Evolutionary conservation across 495 filamentous ascomycete species (phyloP).

Genomic region (Copromyces sp.): DNA sequence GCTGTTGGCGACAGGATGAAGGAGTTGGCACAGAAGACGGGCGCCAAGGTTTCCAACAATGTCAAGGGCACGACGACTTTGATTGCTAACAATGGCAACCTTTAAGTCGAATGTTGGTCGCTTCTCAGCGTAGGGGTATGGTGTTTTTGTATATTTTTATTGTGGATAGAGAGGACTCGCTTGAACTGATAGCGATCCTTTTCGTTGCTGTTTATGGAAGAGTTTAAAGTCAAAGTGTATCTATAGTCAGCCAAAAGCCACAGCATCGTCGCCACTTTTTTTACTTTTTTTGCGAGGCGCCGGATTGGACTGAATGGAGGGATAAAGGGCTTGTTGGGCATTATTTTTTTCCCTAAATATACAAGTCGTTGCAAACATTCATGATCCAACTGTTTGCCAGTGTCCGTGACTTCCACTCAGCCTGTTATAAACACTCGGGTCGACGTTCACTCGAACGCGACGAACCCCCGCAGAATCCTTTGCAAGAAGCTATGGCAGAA

Average conservation of each 20-base stretch:
- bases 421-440: not conserved
- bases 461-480: not conserved
- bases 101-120: not conserved
- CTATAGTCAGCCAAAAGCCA: not conserved
- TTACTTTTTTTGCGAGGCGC: not conserved
- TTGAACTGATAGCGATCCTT: not conserved
- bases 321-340: not conserved
- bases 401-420: not conserved
- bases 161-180: not conserved
- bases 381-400: not conserved
- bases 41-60: constrained; percentile 25
- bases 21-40: constrained; percentile 29
- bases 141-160: not conserved
- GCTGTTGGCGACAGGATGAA: constrained; percentile 35
- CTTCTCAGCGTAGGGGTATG: not conserved
- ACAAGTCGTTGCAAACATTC: not conserved
- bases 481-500: not conserved
- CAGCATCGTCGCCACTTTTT: not conserved
- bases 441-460: not conserved
- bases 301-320: not conserved
- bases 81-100: constrained; percentile 42
- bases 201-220: not conserved
- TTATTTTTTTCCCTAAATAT: not conserved
- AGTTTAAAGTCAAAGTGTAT: not conserved
- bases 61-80: constrained; percentile 29